phyloP scores from a whole-genome alignment of 306 rosid species.

The Herpetospermum pedunculosum region DNA sequence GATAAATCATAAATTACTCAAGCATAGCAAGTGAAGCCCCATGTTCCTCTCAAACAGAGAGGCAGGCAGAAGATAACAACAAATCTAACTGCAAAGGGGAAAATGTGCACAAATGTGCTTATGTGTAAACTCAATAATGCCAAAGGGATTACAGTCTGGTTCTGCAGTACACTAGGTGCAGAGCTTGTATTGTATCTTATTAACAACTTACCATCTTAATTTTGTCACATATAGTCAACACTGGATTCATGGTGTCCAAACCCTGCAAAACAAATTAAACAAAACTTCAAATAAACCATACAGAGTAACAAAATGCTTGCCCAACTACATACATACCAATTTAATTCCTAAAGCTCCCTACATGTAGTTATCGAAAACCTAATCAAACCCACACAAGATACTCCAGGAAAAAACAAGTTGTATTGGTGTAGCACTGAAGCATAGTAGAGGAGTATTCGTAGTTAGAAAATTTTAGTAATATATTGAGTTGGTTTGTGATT shows the following conservation, averaged over 20 bases:
- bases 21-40: background rate
- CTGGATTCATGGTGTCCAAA: constrained; percentile 64
- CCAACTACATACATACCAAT: background rate
- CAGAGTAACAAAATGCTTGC: background rate
- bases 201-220: constrained; percentile 48
- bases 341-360: background rate
- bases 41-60: background rate
- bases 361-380: background rate
- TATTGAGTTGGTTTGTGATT: background rate
- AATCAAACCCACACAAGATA: background rate
- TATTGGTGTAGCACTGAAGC: background rate
- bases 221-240: constrained; percentile 48
- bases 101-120: background rate
- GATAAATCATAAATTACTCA: background rate
- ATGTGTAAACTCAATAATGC: background rate
- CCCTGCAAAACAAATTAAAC: constrained; percentile 37
- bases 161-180: background rate
- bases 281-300: background rate
- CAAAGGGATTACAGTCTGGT: background rate
- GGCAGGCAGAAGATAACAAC: background rate
- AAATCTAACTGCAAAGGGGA: background rate
- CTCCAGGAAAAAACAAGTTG: background rate
- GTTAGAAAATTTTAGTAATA: background rate
- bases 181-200: background rate
- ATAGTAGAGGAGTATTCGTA: background rate